Conservation (phyloP, 2,329 filamentous ascomycete genomes). For the Aspergillus ustus region DNA sequence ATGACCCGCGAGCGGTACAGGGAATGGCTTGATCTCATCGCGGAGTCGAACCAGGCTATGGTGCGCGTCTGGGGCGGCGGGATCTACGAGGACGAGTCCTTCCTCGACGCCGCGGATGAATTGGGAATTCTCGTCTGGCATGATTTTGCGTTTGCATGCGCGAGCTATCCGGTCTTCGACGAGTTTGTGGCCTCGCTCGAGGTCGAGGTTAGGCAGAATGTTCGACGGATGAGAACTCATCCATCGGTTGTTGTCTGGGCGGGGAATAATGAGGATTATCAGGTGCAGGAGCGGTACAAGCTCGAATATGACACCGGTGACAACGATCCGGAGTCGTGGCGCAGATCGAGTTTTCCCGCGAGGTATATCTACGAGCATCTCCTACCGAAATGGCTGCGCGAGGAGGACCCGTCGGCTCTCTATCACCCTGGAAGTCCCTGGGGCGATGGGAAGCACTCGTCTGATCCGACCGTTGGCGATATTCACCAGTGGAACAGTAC, state of each 20-base stretch:
- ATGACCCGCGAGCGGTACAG: slow-evolving; percentile 60
- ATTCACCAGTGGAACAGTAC: slow-evolving; percentile 90
- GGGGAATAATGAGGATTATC: slow-evolving; percentile 95
- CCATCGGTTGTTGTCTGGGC: slow-evolving; percentile 86
- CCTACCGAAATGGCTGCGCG: slow-evolving; percentile 72
- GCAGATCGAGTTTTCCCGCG: slow-evolving; percentile 85
- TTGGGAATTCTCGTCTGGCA: slow-evolving; percentile 82
- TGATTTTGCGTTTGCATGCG: slow-evolving; percentile 83
- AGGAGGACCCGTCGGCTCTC: slow-evolving; percentile 68
- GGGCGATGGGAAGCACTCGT: slow-evolving; percentile 76
- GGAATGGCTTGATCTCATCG: slow-evolving; percentile 64
- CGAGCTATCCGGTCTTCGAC: slow-evolving; percentile 72
- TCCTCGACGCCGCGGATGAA: slow-evolving; percentile 78
- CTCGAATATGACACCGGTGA: slow-evolving; percentile 80
- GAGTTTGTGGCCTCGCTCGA: slow-evolving; percentile 67
- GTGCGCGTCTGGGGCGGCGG: slow-evolving; percentile 75
- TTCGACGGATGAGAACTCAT: slow-evolving; percentile 77
- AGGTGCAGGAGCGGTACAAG: slow-evolving; percentile 73
- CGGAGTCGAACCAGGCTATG: slow-evolving; percentile 66
- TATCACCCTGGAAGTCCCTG: slow-evolving; percentile 86
- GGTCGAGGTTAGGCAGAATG: slow-evolving; percentile 68
- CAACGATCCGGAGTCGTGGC: slow-evolving; percentile 80
- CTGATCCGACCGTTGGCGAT: slow-evolving; percentile 81
- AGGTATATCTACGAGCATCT: slow-evolving; percentile 94
- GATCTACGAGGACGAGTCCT: slow-evolving; percentile 74